These are phyloP conservation scores for Chamaenerion angustifolium DNA, from an alignment of 345 rosid species.

Conservation along the genomic window DNA sequence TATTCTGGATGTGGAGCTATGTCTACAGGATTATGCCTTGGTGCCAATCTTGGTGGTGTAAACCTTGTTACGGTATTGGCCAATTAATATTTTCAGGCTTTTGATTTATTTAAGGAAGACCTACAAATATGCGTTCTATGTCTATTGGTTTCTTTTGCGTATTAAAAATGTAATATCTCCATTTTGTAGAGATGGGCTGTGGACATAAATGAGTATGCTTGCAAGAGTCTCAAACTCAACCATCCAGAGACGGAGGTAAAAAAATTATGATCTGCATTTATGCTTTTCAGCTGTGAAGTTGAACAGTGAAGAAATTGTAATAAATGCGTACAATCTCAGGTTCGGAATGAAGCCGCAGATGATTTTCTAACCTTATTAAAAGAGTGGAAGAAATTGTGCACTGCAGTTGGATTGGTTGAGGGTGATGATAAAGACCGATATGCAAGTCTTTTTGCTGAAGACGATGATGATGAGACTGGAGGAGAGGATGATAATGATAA, in stretches of 20 bases:
- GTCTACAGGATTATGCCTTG: slow-evolving; percentile 75
- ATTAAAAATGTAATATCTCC: background rate
- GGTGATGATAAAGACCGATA: slow-evolving; percentile 11
- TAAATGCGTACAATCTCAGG: slow-evolving; percentile 19
- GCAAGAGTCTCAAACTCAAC: slow-evolving; percentile 41
- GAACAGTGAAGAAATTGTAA: background rate
- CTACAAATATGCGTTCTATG: too few species aligned
- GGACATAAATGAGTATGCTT: slow-evolving; percentile 43
- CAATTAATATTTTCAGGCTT: too few species aligned
- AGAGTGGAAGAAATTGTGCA: slow-evolving; percentile 54
- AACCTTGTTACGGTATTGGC: slow-evolving; percentile 42
- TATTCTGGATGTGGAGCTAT: slow-evolving; percentile 85
- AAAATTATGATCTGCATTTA: background rate
- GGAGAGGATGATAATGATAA: slow-evolving; percentile 4
- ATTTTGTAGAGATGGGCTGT: slow-evolving; percentile 61
- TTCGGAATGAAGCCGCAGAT: slow-evolving; percentile 52
- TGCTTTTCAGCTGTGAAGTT: background rate
- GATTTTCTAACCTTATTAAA: slow-evolving; percentile 40
- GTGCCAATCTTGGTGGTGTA: slow-evolving; percentile 41
- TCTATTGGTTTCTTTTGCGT: background rate
- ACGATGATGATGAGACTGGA: too few species aligned
- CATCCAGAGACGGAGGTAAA: slow-evolving; percentile 51
- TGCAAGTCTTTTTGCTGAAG: slow-evolving; percentile 10
- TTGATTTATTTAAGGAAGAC: too few species aligned
- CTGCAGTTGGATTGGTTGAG: slow-evolving; percentile 23